These are phyloP conservation scores for Fusarium citri DNA, from an alignment of 2,329 filamentous ascomycete species.

Conservation along the genomic window DNA sequence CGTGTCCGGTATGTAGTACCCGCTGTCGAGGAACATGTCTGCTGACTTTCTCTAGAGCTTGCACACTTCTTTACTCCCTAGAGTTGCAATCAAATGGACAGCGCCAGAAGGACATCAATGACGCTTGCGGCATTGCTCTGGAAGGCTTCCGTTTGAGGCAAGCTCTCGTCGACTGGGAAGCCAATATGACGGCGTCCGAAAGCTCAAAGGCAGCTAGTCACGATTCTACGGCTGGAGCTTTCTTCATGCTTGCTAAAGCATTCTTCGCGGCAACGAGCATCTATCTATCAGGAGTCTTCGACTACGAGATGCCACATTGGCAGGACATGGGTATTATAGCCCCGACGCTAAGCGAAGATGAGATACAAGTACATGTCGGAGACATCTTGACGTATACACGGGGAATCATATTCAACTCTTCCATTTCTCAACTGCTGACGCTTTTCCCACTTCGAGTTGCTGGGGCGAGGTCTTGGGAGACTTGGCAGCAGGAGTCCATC, in stretches of 20 bases:
- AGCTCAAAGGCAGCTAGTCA: accelerated
- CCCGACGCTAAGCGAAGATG: constrained; percentile 35
- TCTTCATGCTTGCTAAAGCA: constrained; percentile 36
- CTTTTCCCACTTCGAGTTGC: constrained; percentile 52
- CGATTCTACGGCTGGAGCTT: neutral
- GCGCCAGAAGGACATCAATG: accelerated
- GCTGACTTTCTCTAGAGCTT: neutral
- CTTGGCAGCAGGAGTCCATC: constrained; percentile 41
- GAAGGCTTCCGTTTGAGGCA: constrained; percentile 41
- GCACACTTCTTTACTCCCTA: neutral
- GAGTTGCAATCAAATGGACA: accelerated
- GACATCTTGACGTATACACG: constrained; percentile 41
- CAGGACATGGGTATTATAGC: constrained; percentile 34
- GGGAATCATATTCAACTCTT: constrained; percentile 30
- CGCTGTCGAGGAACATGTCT: accelerated
- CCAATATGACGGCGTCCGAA: accelerated
- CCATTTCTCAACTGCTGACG: constrained; percentile 49
- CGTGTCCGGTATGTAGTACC: constrained; percentile 45
- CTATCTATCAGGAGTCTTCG: constrained; percentile 53
- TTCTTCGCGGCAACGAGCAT: constrained; percentile 52
- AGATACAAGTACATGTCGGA: constrained; percentile 41
- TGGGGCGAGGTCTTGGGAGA: constrained; percentile 45
- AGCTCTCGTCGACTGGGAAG: constrained; percentile 29
- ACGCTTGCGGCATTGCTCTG: constrained; percentile 10
- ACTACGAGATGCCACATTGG: constrained; percentile 52